Percentiles rank a stretch among this genome's conserved stretches.
Evolutionary conservation across 164 flowering plant species (phyloP).

Genomic region (Vitis rotundifolia): DNA sequence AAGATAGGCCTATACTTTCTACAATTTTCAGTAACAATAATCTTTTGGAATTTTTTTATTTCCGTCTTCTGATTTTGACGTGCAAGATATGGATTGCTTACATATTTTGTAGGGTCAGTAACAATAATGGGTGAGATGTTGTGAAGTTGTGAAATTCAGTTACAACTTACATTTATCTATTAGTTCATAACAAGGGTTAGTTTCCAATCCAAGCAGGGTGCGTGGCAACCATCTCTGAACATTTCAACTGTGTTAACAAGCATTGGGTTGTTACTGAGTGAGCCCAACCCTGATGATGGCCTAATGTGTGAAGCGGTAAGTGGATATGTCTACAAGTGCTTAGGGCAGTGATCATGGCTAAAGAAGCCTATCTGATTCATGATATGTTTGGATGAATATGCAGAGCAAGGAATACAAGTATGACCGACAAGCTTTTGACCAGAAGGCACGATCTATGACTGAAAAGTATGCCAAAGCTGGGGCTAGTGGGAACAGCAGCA

Average conservation of each 20-base stretch:
- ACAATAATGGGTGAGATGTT: too few species aligned
- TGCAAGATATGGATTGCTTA: too few species aligned
- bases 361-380: background rate
- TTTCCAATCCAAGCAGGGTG: constrained; percentile 56
- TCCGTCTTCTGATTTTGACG: too few species aligned
- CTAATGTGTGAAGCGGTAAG: constrained; percentile 89
- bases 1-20: too few species aligned
- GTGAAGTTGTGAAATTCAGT: background rate
- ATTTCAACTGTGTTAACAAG: constrained; percentile 81
- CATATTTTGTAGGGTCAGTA: too few species aligned
- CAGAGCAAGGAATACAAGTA: constrained; percentile 92
- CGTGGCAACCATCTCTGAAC: constrained; percentile 94
- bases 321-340: constrained; percentile 4
- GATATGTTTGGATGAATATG: constrained; percentile 23
- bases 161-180: too few species aligned
- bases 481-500: constrained; percentile 23
- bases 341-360: background rate
- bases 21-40: too few species aligned
- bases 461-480: constrained; percentile 64
- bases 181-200: background rate
- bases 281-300: constrained; percentile 96
- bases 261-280: constrained; percentile 78
- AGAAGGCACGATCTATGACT: constrained; percentile 78
- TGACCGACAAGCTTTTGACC: constrained; percentile 73
- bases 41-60: too few species aligned